Base-by-base conservation (phyloP, 305 asterid species). In the Fraxinus latifolia region DNA sequence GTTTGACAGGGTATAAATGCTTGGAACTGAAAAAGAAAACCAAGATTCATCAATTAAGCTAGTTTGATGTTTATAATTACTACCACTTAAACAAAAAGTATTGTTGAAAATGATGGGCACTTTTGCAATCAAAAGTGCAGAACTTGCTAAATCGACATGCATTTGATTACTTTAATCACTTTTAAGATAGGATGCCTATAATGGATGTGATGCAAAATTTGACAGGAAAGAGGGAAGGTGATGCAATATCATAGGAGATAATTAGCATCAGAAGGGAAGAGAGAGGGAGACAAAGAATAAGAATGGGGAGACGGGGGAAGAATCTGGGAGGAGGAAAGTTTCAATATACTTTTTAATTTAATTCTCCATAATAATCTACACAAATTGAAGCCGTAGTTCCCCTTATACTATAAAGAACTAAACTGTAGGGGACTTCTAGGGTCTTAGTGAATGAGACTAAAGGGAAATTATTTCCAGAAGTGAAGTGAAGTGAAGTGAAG, bases 311-410 rank as follows among this genome's bases (percentile, higher is more conserved):
- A 29, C 8, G 3, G 73, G 31, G 36, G 37, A 68, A 12, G 74
- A 68, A 68, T 68, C n/a, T 68, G 37, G 37, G 47, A 71, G 77
- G 77, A 72, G 27, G 50, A n/a, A 72, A 72, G 19, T 72, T 33
- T 72, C 47, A n/a, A 72, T 72, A 72, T 72, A n/a, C 14, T 34
- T 72, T 33, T 17, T 17, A 14, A 71, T 71, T 68, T 68, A 71
- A 0, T 32, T 32, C 2, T n/a, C 50, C 12, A 34, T 33, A 71
- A 71, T 71, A 15, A 70, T 32, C 21, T 32, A 32, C 14, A 68
- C 39, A 15, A 70, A 2, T 71, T 71, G 44, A 31, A 32, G 42
- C 47, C 32, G 14, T 0, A 5, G 42, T 71, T 14, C 76, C 44
- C 76, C 32, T 31, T 71, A 31, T 14, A 31, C 5, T 32, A 37